Percentiles rank a stretch among this genome's conserved stretches.
phyloP scores from a whole-genome alignment of 2,329 filamentous ascomycete genomes.

The Cordyceps militaris region DNA sequence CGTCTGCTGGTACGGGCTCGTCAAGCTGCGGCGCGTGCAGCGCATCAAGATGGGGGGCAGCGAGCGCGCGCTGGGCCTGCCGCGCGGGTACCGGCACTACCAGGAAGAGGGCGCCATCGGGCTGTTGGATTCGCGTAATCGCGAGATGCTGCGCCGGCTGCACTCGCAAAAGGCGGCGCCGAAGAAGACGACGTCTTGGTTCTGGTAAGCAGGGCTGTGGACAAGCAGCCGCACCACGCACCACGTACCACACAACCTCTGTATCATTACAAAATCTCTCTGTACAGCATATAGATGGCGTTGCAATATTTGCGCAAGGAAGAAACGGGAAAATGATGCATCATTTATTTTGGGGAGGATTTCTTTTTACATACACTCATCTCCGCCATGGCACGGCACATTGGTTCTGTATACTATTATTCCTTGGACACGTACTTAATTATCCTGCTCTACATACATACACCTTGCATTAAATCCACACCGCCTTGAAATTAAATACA shows the following conservation, averaged over 20 bases:
- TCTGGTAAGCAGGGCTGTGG: constrained; percentile 3
- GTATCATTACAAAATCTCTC: not conserved
- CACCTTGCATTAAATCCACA: not conserved
- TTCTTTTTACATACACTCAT: not conserved
- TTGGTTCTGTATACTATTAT: not conserved
- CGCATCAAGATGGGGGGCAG: constrained; percentile 71
- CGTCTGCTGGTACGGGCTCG: constrained; percentile 77
- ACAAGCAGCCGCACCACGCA: not conserved
- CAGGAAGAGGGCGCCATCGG: constrained; percentile 43
- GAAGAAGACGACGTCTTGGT: constrained; percentile 31
- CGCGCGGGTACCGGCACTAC: constrained; percentile 36
- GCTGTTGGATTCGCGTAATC: constrained; percentile 46
- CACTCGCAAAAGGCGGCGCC: constrained; percentile 40
- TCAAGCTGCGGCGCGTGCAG: constrained; percentile 78
- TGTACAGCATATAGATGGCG: constrained; percentile 12
- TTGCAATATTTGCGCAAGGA: not conserved
- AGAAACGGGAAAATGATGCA: not conserved
- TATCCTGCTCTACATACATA: not conserved
- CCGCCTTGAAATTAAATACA: not conserved
- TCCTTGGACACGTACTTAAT: not conserved
- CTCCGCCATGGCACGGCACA: not conserved
- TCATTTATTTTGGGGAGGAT: not conserved
- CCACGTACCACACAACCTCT: not conserved
- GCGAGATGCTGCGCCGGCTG: constrained; percentile 46
- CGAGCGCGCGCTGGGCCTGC: constrained; percentile 30